Percentiles rank a stretch among this genome's conserved stretches.
Evolutionary conservation across 2,329 filamentous ascomycete species (phyloP).

Genomic region (Sarocladium oryzae): DNA sequence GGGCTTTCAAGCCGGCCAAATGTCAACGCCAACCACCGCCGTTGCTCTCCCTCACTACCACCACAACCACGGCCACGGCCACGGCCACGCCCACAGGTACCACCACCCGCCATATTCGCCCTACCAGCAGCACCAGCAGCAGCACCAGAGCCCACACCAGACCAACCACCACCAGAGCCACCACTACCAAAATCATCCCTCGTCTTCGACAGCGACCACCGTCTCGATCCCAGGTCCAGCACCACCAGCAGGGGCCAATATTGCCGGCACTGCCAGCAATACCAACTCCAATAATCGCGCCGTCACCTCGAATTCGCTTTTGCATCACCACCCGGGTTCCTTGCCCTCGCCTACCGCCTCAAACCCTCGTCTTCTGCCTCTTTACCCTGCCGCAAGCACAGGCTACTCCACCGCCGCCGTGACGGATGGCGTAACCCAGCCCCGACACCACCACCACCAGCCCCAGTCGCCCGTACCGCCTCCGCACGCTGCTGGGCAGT

Average conservation of each 20-base stretch:
- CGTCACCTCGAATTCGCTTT: constrained; percentile 19
- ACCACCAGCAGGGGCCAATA: constrained; percentile 5
- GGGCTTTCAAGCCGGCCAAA: constrained; percentile 24
- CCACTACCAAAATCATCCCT: constrained; percentile 15
- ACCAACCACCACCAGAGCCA: constrained; percentile 13
- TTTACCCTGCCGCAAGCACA: constrained; percentile 18
- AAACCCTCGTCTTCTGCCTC: constrained; percentile 12
- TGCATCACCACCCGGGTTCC: constrained; percentile 17
- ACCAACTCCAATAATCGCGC: constrained; percentile 23
- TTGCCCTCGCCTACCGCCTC: constrained; percentile 14
- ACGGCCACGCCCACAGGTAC: constrained; percentile 38
- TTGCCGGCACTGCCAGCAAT: constrained; percentile 12
- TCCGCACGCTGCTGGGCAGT: constrained; percentile 18
- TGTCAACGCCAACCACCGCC: constrained; percentile 78
- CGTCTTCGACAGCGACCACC: constrained; percentile 20
- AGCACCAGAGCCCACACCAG: constrained; percentile 12
- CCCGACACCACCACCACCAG: constrained; percentile 15
- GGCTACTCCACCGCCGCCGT: constrained; percentile 20
- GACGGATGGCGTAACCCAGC: constrained; percentile 25
- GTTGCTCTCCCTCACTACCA: constrained; percentile 65
- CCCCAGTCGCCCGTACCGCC: constrained; percentile 24
- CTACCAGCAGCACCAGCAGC: constrained; percentile 25
- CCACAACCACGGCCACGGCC: constrained; percentile 42
- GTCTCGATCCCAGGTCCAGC: constrained; percentile 19
- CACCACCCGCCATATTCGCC: constrained; percentile 47